Evolutionary conservation across 345 rosid species (phyloP), one percentile per base, ranked within the genome.

Genomic region (Brassica juncea): DNA sequence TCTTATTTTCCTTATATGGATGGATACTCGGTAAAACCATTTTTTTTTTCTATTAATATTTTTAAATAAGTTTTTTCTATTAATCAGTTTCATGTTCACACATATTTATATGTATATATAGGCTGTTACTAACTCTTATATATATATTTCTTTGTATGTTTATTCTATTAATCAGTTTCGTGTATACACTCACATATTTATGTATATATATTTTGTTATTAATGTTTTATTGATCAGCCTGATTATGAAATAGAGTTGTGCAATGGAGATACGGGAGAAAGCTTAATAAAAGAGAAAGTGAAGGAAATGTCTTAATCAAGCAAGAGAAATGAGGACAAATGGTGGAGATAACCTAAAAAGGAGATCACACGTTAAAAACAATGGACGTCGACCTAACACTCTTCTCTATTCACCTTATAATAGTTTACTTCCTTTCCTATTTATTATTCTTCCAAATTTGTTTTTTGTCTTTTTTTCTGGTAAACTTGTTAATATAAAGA

Each of bases 321-420:
- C 32, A 60, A 73, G 78, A 68, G 54, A 68, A 60, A 68, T 58
- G 66, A 79, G 59, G 25, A 73, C 1, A 30, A 34, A 12, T 68
- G 65, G 75, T 80, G 78, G 82, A 68, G 16, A 73, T 32, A 19
- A 61, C 78, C 74, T 79, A 66, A 80, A 11, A 79, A 73, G 39
- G 32, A 68, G 75, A 80, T 27, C 77, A 37, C 66, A 59, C 73
- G 68, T 66, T 30, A 66, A 23, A 77, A 79, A 79, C 59, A 79
- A 35, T 73, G 82, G 78, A 68, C 47, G 57, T 68, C 74, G 62
- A 74, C 82, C 82, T 80, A 80, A 73, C 82, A 8, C 52, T 79
- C 44, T 47, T 23, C 66, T 61, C 63, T 58, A 39, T 73, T 73
- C 70, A 73, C 65, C 44, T 79, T 12, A 19, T 70, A 55, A 59